Evolutionary conservation across 2,329 filamentous ascomycete genomes (phyloP).

Genomic region (Furcasterigmium furcatum): DNA sequence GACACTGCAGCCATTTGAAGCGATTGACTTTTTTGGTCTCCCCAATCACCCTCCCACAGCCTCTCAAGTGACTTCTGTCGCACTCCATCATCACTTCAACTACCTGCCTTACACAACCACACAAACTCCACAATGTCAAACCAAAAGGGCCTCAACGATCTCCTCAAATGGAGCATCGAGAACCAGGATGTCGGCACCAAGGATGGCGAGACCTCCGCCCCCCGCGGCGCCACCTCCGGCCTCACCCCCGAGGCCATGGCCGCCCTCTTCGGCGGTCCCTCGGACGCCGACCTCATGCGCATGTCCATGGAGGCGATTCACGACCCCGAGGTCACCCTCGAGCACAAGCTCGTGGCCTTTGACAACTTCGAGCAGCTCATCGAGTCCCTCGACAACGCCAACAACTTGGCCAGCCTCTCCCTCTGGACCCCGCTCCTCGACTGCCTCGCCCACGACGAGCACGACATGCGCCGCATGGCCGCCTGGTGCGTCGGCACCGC

Average conservation of each 20-base stretch:
- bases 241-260: constrained; percentile 70
- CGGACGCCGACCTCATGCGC: constrained; percentile 89
- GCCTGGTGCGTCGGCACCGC: constrained; percentile 95
- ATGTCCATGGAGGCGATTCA: constrained; percentile 75
- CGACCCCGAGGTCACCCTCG: constrained; percentile 61
- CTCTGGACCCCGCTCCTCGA: constrained; percentile 80
- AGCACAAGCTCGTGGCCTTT: constrained; percentile 79
- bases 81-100: neutral
- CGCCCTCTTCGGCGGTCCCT: constrained; percentile 77
- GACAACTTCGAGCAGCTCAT: constrained; percentile 95
- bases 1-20: too few relatives aligned
- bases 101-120: neutral
- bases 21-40: neutral
- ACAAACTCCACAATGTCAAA: constrained; percentile 35
- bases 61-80: too few relatives aligned
- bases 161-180: constrained; percentile 74
- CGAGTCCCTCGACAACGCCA: constrained; percentile 93
- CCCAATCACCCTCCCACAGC: neutral
- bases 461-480: constrained; percentile 76
- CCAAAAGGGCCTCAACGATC: constrained; percentile 61
- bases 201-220: constrained; percentile 20
- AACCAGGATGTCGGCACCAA: constrained; percentile 31
- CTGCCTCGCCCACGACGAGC: constrained; percentile 64
- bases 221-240: constrained; percentile 26
- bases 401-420: constrained; percentile 76